phyloP scores from a whole-genome alignment of 148 eudicot species.

The Nepenthes gracilis region DNA sequence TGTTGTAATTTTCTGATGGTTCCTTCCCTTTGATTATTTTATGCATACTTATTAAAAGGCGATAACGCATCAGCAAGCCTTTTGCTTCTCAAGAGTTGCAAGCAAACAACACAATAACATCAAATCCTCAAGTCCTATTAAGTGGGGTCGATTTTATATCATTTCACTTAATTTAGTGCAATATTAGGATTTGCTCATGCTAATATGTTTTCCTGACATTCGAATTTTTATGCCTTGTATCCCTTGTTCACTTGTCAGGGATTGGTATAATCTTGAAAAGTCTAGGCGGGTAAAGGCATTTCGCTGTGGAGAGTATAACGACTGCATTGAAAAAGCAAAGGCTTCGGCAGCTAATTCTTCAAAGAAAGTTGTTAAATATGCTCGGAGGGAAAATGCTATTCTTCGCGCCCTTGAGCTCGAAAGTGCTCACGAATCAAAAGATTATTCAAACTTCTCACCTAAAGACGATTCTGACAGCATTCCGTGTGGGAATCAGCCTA shows the following conservation, averaged over 20 bases:
- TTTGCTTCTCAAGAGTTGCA: too few species aligned
- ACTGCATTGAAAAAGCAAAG: slow-evolving; percentile 65
- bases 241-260: slow-evolving; percentile 29
- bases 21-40: too few species aligned
- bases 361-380: slow-evolving; percentile 48
- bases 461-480: slow-evolving; percentile 13
- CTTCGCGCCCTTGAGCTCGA: slow-evolving; percentile 79
- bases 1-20: too few species aligned
- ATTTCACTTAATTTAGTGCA: too few species aligned
- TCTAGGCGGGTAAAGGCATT: slow-evolving; percentile 63
- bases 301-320: slow-evolving; percentile 70
- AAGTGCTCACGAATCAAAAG: slow-evolving; percentile 27
- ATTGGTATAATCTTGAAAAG: slow-evolving; percentile 70
- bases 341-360: slow-evolving; percentile 30
- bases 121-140: too few species aligned
- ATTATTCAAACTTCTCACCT: slow-evolving; percentile 7
- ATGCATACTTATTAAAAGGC: too few species aligned
- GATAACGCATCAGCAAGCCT: too few species aligned
- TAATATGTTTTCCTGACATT: too few species aligned
- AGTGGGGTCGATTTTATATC: too few species aligned
- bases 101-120: too few species aligned
- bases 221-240: neutral
- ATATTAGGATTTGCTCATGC: too few species aligned
- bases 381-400: slow-evolving; percentile 75
- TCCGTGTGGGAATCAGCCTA: slow-evolving; percentile 8